A percentile compares a stretch with the other conserved stretches of the same genome.
phyloP scores from a whole-genome alignment of 257 asterid species.

The Scutellaria galericulata region DNA sequence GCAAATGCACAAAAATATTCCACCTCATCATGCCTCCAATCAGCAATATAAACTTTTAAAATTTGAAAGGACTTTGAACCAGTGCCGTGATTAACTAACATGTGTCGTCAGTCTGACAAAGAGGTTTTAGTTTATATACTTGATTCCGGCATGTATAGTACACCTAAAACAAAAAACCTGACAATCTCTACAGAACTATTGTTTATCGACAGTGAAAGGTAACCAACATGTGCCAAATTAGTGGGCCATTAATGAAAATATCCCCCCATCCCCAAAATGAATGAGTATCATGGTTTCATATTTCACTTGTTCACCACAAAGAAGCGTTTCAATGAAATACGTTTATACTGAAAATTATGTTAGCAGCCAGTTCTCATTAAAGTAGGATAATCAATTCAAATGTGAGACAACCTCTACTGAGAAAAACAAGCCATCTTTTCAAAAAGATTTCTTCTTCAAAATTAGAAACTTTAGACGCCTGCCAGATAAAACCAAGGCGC shows the following conservation, averaged over 20 bases:
- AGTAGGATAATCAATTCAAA: conserved; percentile 18
- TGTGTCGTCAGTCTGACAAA: neutral
- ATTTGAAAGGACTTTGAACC: neutral
- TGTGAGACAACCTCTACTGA: conserved; percentile 14
- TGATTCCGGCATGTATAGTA: neutral
- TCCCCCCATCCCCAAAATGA: conserved; percentile 3
- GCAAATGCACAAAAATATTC: neutral
- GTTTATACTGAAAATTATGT: neutral
- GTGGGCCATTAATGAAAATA: neutral
- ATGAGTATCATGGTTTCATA: neutral
- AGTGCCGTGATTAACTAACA: neutral
- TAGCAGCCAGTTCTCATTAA: conserved; percentile 6
- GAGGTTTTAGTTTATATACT: neutral
- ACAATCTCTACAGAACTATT: neutral
- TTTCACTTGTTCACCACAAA: conserved; percentile 11
- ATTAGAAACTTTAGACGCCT: no score
- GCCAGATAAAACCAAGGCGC: conserved; percentile 14
- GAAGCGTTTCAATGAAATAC: conserved; percentile 1
- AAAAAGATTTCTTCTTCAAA: no score
- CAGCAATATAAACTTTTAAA: neutral
- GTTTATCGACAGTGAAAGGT: neutral
- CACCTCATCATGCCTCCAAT: neutral
- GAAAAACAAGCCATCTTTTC: neutral
- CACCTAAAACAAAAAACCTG: neutral
- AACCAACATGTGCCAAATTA: neutral